These are phyloP conservation scores for Crucibulum laeve DNA, from an alignment of 768 basidiomycete genomes.

Conservation along the genomic window DNA sequence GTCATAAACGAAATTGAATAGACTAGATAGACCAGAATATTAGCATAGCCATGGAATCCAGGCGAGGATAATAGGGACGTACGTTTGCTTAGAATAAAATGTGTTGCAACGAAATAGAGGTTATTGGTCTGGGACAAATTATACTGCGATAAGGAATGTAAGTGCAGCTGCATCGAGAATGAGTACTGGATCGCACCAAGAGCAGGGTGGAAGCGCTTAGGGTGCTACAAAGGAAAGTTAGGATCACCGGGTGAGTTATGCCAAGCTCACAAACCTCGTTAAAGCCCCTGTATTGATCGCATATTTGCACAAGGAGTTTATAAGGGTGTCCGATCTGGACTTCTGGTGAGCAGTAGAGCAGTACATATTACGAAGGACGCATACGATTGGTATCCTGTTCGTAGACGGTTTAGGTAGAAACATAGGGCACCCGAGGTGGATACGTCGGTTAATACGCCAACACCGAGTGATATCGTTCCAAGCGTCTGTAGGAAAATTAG, in stretches of 20 bases:
- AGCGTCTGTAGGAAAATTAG: slow-evolving; percentile 28
- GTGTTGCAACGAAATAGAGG: slow-evolving; percentile 56
- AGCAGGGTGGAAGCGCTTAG: slow-evolving; percentile 49
- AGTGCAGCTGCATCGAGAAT: not conserved
- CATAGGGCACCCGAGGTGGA: slow-evolving; percentile 55
- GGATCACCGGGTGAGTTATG: not conserved
- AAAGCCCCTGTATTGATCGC: slow-evolving; percentile 65
- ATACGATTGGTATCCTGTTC: slow-evolving; percentile 48
- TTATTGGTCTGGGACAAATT: slow-evolving; percentile 49
- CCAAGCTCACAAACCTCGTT: slow-evolving; percentile 39
- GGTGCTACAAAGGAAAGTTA: slow-evolving; percentile 22
- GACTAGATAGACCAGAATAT: slow-evolving; percentile 28
- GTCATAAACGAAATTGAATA: slow-evolving; percentile 63
- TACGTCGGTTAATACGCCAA: slow-evolving; percentile 55
- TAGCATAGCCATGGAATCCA: not conserved
- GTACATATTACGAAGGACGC: slow-evolving; percentile 10
- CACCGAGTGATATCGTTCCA: slow-evolving; percentile 46
- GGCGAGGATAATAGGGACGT: slow-evolving; percentile 15
- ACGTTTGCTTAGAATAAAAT: slow-evolving; percentile 68
- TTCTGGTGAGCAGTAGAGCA: not conserved
- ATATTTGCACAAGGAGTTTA: slow-evolving; percentile 52
- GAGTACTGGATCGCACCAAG: slow-evolving; percentile 35
- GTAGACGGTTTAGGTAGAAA: slow-evolving; percentile 53
- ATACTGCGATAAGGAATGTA: slow-evolving; percentile 36
- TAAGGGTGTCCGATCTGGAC: slow-evolving; percentile 52